Base-by-base conservation (phyloP, 2,329 filamentous ascomycete genomes). In the Trichoderma gracile region DNA sequence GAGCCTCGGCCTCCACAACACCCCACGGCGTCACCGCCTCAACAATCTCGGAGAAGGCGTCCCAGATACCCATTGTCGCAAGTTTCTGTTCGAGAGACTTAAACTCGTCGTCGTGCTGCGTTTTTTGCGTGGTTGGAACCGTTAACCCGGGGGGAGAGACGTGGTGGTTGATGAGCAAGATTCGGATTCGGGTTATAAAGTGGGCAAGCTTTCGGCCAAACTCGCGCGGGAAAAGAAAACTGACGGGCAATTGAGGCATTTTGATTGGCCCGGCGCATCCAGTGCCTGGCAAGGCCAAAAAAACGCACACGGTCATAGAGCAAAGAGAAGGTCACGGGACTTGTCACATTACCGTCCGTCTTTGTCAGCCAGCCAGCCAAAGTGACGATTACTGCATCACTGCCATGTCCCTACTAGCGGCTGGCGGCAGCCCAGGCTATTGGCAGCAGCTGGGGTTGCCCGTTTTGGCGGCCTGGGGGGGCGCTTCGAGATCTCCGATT, bases 21-120 rank as follows among this genome's bases (percentile, higher is more conserved):
- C 80, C 81, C 86, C 86, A 89, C 75, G 86, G 86, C 79, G 83
- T 81, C 70, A 84, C 86, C 68, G 86, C 86, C 79, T 88, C 85
- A 74, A 87, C 79, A 75, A 89, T 79, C 75, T 89, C 86, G 74
- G 81, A 82, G 73, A 87, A 82, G 70, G 82, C 79, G 77, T 88
- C 85, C 84, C 86, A 88, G 80, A 89, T 82, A 80, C 85, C 86
- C 86, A 89, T 89, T 78, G 77, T 66, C 53, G 53, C 47, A 61
- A 71, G 69, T n/a, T n/a, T n/a, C n/a, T n/a, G n/a, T n/a, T n/a
- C n/a, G n/a, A n/a, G n/a, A n/a, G n/a, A n/a, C n/a, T n/a, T n/a
- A n/a, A n/a, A n/a, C 66, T 72, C 78, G 33, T 62, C 77, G 78
- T 74, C 73, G 74, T 74, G n/a, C 68, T 77, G 72, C 76, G 77